Evolutionary conservation across 768 basidiomycete genomes (phyloP).

Genomic region (Galerina marginata): DNA sequence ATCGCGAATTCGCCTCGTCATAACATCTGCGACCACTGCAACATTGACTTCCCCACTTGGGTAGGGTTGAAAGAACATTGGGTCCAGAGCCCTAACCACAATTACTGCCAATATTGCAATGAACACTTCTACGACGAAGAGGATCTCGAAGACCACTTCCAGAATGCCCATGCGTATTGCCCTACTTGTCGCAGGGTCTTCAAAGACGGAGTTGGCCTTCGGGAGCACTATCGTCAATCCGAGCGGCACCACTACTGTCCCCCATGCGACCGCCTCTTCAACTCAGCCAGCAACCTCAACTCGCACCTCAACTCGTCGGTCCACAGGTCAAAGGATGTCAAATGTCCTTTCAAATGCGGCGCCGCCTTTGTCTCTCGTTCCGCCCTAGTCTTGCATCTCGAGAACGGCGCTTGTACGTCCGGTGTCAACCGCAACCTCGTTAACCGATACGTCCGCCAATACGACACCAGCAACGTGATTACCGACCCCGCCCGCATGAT

Average conservation of each 20-base stretch:
- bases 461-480: conserved; percentile 55
- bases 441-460: conserved; percentile 44
- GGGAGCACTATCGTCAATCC: conserved; percentile 56
- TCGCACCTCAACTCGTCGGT: conserved; percentile 59
- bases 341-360: conserved; percentile 52
- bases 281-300: conserved; percentile 29
- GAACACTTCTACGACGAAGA: conserved; percentile 40
- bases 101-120: conserved; percentile 59
- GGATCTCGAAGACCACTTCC: conserved; percentile 47
- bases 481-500: conserved; percentile 62
- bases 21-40: conserved; percentile 50
- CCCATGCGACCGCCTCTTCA: conserved; percentile 50
- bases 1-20: conserved; percentile 41
- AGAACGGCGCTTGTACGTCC: conserved; percentile 61
- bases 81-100: conserved; percentile 51
- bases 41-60: conserved; percentile 47
- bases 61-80: conserved; percentile 53
- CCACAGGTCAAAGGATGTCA: conserved; percentile 46
- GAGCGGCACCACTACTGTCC: conserved; percentile 47
- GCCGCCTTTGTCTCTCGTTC: conserved; percentile 54
- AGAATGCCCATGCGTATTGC: conserved; percentile 49
- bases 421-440: conserved; percentile 47
- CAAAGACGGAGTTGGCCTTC: conserved; percentile 39
- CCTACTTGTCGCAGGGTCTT: conserved; percentile 47
- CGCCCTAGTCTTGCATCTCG: conserved; percentile 66